phyloP scores from a whole-genome alignment of 2,329 filamentous ascomycete genomes.

The Colletotrichum tanaceti region DNA sequence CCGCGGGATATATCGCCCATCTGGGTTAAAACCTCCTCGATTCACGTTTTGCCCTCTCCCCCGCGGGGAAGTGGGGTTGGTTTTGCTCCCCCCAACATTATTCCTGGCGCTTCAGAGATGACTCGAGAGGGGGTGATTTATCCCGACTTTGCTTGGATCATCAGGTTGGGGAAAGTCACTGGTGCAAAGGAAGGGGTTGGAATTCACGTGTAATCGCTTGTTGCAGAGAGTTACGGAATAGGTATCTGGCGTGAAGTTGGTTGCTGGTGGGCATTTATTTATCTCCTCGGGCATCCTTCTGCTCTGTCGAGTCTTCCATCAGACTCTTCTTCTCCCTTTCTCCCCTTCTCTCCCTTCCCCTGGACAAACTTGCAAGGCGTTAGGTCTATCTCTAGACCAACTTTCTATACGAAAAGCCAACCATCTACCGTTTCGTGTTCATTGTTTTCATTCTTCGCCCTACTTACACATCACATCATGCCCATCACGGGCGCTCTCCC shows the following conservation, averaged over 20 bases:
- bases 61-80: constrained; percentile 36
- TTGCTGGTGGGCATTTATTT: constrained; percentile 9
- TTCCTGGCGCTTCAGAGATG: not conserved
- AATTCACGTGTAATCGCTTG: not conserved
- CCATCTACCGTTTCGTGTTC: too few relatives aligned
- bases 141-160: too few relatives aligned
- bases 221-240: constrained; percentile 15
- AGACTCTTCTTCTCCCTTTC: too few relatives aligned
- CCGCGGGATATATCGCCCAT: constrained; percentile 34
- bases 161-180: constrained; percentile 17
- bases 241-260: not conserved
- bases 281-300: constrained; percentile 10
- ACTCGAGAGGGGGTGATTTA: not conserved
- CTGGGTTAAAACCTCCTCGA: not conserved
- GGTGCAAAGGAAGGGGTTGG: too few relatives aligned
- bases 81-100: constrained; percentile 30
- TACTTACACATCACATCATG: constrained; percentile 21
- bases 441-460: not conserved
- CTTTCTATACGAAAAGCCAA: not conserved
- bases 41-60: too few relatives aligned
- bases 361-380: not conserved
- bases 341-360: too few relatives aligned
- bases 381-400: not conserved
- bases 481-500: constrained; percentile 26
- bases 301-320: too few relatives aligned